Evolutionary conservation across 768 basidiomycete species (phyloP), one percentile per base, ranked within the genome.

Genomic region (Zangia roseola): DNA sequence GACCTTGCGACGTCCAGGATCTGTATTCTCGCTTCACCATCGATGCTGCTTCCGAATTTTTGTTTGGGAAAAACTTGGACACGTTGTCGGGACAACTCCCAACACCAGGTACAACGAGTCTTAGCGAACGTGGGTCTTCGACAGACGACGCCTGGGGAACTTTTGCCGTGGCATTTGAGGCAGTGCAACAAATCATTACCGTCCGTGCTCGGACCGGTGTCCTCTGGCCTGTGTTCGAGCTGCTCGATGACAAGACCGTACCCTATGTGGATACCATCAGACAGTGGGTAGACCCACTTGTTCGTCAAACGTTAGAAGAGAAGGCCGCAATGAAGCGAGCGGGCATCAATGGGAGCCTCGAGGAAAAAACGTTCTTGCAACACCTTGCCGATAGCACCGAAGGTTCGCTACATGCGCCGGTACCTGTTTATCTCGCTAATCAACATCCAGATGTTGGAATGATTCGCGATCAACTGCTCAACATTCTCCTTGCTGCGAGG

Each of bases 381-480:
- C 84, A 87, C 61, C 68, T 89, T 7, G 79, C 80, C 2, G 81
- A 82, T 46, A 79, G 77, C 53, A 86, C 84, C 1, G 73, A 84
- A 40, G 82, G 85, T 84, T 51, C 49, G 72, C 60, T 17, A 16
- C 17, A n/a, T 45, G 28, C 39, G 44, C 44, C 36, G 42, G 8
- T 23, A 33, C 25, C 17, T 12, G 36, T 17, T 24, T 17, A 39
- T 36, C 12, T 48, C 24, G 21, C 62, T 59, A 25, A 56, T 10
- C 26, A 19, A 43, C 43, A 43, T 49, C 49, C 57, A 91, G 88
- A 91, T 60, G 69, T 69, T 10, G 71, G 78, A 8, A 63, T 82
- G 36, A 86, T 93, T 46, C 81, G 86, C 19, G 87, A 91, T 67
- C 86, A 92, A 54, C 66, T 91, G 12, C 73, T 91, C 40, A 91